Base-by-base conservation (phyloP, 345 rosid genomes). In the Limnanthes douglasii region DNA sequence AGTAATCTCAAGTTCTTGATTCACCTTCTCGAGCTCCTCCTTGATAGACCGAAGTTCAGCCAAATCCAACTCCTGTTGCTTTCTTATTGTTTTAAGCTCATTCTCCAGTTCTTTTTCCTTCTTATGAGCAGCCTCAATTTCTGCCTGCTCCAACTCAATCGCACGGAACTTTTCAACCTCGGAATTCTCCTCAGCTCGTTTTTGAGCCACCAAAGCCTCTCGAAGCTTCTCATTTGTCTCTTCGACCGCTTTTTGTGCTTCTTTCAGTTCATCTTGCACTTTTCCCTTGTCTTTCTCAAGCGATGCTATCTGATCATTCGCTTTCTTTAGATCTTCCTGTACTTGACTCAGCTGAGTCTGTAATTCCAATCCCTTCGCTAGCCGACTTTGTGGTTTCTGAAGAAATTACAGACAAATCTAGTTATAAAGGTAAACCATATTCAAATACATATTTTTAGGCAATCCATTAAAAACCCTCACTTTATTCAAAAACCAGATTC, bases 151-250 rank as follows among this genome's bases (percentile, higher is more conserved):
- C 70, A 71, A 28, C 54, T 90, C 96, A 49, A 80, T 69, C 41
- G 94, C 93, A 11, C 88, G 69, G 48, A 84, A 84, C 42, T 80
- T 90, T 60, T 90, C 96, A 34, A 80, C 61, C 64, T 90, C 95
- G 5, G 92, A 79, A 47, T 61, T 47, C 49, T 84, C 88, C 72
- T 70, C 82, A 0, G 93, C 85, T 50, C 67, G 64, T 59, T 80
- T 84, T 57, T 70, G 94, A 37, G 96, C 94, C 64, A 70, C 78
- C 65, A 84, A 31, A 39, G 98, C 92, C 51, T 65, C 94, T 28
- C 60, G 69, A 1, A 90, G 76, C 63, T 80, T 84, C 59, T 59
- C 75, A 54, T 64, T 61, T 13, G 75, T 85, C 52, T 66, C 85
- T 17, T 75, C 84, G 31, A 73, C 73, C 0, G 37, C 68, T 39